Base-by-base conservation (phyloP, 805 yeast species). In the Yarrowia deformans region DNA sequence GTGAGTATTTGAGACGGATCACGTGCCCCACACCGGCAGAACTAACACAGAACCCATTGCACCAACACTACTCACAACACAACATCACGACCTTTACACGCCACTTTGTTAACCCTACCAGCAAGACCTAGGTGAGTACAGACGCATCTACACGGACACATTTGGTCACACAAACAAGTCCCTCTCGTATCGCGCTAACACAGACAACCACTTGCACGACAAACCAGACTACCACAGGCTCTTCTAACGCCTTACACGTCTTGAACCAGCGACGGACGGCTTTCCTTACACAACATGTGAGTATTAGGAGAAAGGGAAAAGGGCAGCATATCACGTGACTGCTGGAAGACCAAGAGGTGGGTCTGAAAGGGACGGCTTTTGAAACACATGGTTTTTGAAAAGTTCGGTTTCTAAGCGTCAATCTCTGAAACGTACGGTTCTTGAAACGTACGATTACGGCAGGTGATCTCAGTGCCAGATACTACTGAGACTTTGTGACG, bases 1-100 rank as follows among this genome's bases (percentile, higher is more conserved):
- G 56, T 50, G 56, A 50, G 56, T 50, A 34, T 16, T 13, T 14
- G 10, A n/a, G 56, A n/a, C 19, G 23, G 13, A 34, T 32, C 55
- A 50, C 55, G 55, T 50, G 52, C 52, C 13, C 1, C 16, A 46
- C 23, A 16, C n/a, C 19, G 3, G 3, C 29, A 23, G 19, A 39
- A 39, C 45, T n/a, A 43, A 9, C 19, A n/a, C 23, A 34, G 16
- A 50, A 34, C 42, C n/a, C 40, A 50, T 5, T 10, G 50, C 50
- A 46, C 10, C 34, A 45, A 14, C 8, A 48, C 18, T 6, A 29
- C 35, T 4, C 52, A 34, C 16, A 48, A 14, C n/a, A 13, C 50
- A 6, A 50, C 39, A 50, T 10, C 56, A 32, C 39, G 9, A 50
- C 16, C 12, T 50, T n/a, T 19, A 48, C 52, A 48, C 52, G 52